phyloP scores from a whole-genome alignment of 768 basidiomycete genomes.

The Mrakia frigida region DNA sequence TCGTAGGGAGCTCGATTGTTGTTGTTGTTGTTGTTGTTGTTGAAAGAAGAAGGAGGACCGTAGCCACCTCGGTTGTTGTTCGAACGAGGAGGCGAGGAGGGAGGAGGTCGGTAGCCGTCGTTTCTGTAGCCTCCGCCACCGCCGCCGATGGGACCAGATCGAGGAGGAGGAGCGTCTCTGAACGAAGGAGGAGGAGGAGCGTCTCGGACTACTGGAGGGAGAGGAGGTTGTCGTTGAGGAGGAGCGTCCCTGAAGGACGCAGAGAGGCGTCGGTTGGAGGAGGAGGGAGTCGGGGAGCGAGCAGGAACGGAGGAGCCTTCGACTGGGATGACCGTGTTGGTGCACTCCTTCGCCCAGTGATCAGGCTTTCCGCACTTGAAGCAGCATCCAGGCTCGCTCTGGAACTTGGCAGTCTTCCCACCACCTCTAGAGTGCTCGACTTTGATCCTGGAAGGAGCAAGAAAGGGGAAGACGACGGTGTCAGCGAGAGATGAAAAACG shows the following conservation, averaged over 20 bases:
- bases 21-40: slow-evolving; percentile 48
- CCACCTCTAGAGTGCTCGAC: slow-evolving; percentile 82
- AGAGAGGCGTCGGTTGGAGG: slow-evolving; percentile 31
- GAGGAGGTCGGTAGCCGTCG: slow-evolving; percentile 44
- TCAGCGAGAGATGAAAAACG: neutral
- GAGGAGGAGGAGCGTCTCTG: slow-evolving; percentile 2
- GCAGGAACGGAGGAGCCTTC: neutral
- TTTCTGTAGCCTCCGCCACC: slow-evolving; percentile 43
- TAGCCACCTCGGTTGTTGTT: slow-evolving; percentile 56
- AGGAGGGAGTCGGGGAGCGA: neutral
- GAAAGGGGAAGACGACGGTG: no score
- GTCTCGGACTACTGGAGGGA: neutral
- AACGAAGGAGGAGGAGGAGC: neutral
- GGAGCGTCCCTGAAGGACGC: slow-evolving; percentile 28
- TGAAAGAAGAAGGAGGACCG: slow-evolving; percentile 49
- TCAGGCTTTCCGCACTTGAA: slow-evolving; percentile 80
- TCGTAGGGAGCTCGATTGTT: slow-evolving; percentile 52
- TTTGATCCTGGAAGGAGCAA: slow-evolving; percentile 58
- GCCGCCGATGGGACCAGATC: neutral
- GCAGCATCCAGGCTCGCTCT: slow-evolving; percentile 82
- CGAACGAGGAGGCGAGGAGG: slow-evolving; percentile 46
- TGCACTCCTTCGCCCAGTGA: slow-evolving; percentile 74
- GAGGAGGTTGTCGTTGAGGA: slow-evolving; percentile 11
- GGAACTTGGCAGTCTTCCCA: slow-evolving; percentile 69
- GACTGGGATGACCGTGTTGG: neutral